Conservation (phyloP, 257 asterid genomes). For the Solanum chmielewskii region DNA sequence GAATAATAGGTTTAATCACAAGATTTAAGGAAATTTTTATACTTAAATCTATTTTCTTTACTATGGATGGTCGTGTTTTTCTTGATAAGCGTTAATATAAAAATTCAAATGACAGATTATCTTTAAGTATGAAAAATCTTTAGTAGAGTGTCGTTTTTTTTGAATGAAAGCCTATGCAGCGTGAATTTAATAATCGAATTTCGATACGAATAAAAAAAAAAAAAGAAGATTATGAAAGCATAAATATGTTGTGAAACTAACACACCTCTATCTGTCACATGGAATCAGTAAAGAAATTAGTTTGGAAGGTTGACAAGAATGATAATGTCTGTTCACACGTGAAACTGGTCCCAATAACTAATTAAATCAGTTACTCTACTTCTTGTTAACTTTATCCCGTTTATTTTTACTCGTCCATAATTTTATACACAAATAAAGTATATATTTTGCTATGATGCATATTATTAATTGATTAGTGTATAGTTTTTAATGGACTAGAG, state of each 20-base stretch:
- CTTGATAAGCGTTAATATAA: not conserved
- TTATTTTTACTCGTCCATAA: not conserved
- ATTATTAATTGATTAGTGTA: not conserved
- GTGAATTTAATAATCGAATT: too few relatives aligned
- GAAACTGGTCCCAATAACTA: constrained; percentile 16
- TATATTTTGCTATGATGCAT: not conserved
- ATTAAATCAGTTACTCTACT: not conserved
- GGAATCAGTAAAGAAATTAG: not conserved
- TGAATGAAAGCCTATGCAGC: accelerated
- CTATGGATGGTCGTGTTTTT: not conserved
- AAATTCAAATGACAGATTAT: not conserved
- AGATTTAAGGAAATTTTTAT: too few relatives aligned
- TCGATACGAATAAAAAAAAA: too few relatives aligned
- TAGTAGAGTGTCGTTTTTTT: too few relatives aligned
- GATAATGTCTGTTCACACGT: constrained; percentile 13
- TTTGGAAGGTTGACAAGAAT: not conserved
- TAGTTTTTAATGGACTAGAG: not conserved
- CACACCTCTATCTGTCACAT: constrained; percentile 8
- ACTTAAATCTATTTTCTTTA: not conserved
- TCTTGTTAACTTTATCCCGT: not conserved
- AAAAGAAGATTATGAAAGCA: not conserved
- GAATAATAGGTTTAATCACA: not conserved
- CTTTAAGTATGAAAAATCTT: not conserved
- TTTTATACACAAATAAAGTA: not conserved
- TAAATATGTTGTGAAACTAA: not conserved